Conservation (phyloP, 1,284 basidiomycete species). For the Chalciporus sp. region DNA sequence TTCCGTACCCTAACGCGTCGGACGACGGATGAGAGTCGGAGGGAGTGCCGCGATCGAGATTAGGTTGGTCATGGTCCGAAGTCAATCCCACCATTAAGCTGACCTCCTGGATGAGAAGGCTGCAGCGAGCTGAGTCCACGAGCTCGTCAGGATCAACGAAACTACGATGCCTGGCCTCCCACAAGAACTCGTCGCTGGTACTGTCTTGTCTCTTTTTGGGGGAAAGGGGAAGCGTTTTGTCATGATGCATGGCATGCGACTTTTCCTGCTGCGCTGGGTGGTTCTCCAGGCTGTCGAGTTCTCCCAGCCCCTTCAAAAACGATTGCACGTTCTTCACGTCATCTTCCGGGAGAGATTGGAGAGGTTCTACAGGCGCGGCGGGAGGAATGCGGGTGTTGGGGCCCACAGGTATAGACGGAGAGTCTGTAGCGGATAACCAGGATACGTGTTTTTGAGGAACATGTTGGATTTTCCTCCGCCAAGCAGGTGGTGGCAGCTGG, state of each 20-base stretch:
- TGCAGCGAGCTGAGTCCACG: constrained; percentile 22
- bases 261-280: constrained; percentile 4
- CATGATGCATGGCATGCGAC: constrained; percentile 8
- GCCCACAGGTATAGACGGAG: neutral
- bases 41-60: constrained; percentile 1
- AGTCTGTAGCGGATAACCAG: neutral
- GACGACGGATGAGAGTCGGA: neutral
- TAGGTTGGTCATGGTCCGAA: constrained; percentile 19
- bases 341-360: constrained; percentile 14
- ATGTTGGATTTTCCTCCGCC: neutral
- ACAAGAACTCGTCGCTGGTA: constrained; percentile 10
- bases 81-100: constrained; percentile 34
- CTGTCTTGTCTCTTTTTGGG: neutral
- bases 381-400: neutral
- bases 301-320: constrained; percentile 15
- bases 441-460: neutral
- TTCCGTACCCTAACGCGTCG: neutral
- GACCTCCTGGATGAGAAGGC: constrained; percentile 36
- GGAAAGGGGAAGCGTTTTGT: neutral
- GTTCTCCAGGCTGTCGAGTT: constrained; percentile 9
- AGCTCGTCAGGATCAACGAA: constrained; percentile 1
- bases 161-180: constrained; percentile 16
- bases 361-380: neutral
- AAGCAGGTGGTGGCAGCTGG: neutral
- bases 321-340: constrained; percentile 17